These are phyloP conservation scores for Handroanthus guayacan DNA, from an alignment of 257 asterid genomes.

Conservation along the genomic window DNA sequence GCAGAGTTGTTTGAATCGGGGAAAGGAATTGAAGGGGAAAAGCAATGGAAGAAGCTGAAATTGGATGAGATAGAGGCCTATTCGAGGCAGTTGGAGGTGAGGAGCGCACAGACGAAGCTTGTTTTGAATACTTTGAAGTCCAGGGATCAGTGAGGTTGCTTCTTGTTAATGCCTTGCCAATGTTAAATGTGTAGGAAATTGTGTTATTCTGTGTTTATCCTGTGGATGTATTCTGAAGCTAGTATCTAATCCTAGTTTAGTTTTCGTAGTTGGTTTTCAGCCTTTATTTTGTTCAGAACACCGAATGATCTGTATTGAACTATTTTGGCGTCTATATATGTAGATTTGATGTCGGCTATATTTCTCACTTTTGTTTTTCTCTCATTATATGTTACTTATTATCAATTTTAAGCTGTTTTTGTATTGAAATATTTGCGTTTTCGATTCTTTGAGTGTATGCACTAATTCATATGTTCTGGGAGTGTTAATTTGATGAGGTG, in stretches of 20 bases:
- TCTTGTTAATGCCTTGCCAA: neutral
- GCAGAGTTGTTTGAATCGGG: constrained; percentile 39
- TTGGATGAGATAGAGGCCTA: constrained; percentile 42
- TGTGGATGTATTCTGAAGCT: constrained; percentile 1
- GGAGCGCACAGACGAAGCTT: constrained; percentile 41
- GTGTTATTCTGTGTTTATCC: constrained; percentile 3
- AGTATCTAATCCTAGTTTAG: constrained; percentile 16
- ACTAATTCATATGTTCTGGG: neutral
- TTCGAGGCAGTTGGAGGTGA: constrained; percentile 44
- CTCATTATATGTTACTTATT: neutral
- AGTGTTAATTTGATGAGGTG: neutral
- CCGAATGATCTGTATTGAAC: constrained; percentile 4
- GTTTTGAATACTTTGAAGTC: constrained; percentile 45
- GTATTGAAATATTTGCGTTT: neutral
- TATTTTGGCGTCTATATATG: neutral
- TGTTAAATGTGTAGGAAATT: constrained; percentile 7
- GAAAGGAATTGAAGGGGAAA: constrained; percentile 42
- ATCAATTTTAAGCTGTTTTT: neutral
- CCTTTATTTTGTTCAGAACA: neutral
- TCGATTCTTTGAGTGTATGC: neutral
- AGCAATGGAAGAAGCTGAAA: constrained; percentile 48
- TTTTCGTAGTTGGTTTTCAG: constrained; percentile 12
- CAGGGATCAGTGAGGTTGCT: constrained; percentile 17
- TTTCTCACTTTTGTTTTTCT: neutral
- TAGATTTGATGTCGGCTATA: neutral